Evolutionary conservation across 176 grass and related monocot species (phyloP).

Genomic region (Chloris gayana): DNA sequence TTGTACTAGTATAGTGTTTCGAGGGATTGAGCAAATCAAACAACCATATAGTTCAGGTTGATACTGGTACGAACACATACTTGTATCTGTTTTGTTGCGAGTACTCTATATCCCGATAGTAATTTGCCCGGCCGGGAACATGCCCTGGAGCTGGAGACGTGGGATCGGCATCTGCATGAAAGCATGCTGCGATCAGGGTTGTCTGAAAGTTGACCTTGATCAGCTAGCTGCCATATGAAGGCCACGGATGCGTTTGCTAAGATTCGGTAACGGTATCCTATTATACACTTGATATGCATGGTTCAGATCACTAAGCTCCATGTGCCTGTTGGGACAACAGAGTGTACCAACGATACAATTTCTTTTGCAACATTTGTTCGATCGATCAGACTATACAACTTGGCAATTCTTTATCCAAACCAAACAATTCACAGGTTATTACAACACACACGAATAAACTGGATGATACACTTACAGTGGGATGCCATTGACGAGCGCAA

Average conservation of each 20-base stretch:
- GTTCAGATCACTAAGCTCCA: no score
- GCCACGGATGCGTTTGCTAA: no score
- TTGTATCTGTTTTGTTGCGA: background rate
- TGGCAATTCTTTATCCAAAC: no score
- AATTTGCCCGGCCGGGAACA: background rate
- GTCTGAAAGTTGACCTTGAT: no score
- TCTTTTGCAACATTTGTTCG: background rate
- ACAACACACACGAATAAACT: no score
- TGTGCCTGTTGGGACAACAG: background rate
- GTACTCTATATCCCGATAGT: background rate
- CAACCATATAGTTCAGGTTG: background rate
- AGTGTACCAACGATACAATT: background rate
- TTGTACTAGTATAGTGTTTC: background rate
- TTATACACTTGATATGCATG: no score
- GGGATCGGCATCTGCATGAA: no score
- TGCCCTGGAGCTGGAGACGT: background rate
- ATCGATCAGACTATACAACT: background rate
- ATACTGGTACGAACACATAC: background rate
- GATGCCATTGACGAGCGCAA: conserved; percentile 56
- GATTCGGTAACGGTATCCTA: no score
- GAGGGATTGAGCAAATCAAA: background rate
- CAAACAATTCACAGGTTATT: background rate
- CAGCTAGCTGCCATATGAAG: no score
- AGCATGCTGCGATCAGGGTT: no score
- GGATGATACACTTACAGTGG: background rate